These are phyloP conservation scores for Pseudotsuga menziesii DNA, from an alignment of 75 land plant genomes.

Conservation along the genomic window DNA sequence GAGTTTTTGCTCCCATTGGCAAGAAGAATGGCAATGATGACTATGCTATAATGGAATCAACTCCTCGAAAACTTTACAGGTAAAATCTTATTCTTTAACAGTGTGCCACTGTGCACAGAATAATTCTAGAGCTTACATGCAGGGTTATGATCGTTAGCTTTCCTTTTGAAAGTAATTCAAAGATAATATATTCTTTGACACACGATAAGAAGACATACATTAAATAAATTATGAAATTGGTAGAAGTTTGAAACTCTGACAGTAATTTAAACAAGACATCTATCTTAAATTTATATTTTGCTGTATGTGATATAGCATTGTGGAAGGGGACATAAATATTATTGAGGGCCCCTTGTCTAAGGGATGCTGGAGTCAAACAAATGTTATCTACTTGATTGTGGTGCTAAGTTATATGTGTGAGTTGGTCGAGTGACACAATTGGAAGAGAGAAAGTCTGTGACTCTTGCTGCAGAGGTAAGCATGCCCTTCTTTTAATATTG, in stretches of 20 bases:
- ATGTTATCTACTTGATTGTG: constrained; percentile 75
- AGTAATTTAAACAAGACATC: background rate
- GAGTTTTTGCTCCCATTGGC: constrained; percentile 88
- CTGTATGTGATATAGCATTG: constrained; percentile 12
- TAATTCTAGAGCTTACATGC: too few species aligned
- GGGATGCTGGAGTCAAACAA: constrained; percentile 40
- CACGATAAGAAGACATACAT: background rate
- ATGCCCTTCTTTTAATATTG: background rate
- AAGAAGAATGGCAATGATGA: constrained; percentile 24
- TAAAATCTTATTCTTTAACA: constrained; percentile 5
- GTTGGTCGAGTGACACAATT: constrained; percentile 57
- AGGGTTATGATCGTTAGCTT: too few species aligned
- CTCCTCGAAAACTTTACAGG: constrained; percentile 30
- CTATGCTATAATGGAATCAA: constrained; percentile 9
- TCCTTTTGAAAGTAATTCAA: background rate
- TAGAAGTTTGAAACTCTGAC: background rate
- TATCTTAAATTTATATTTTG: background rate
- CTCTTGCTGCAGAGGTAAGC: constrained; percentile 45
- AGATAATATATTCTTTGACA: background rate
- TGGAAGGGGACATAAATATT: background rate
- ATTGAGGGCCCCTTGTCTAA: constrained; percentile 17
- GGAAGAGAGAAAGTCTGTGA: constrained; percentile 43
- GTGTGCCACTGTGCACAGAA: too few species aligned
- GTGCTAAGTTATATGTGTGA: constrained; percentile 51
- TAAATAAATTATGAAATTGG: background rate